These are phyloP conservation scores for Tylopilus rubrobrunneus DNA, from an alignment of 768 basidiomycete genomes.

Conservation along the genomic window DNA sequence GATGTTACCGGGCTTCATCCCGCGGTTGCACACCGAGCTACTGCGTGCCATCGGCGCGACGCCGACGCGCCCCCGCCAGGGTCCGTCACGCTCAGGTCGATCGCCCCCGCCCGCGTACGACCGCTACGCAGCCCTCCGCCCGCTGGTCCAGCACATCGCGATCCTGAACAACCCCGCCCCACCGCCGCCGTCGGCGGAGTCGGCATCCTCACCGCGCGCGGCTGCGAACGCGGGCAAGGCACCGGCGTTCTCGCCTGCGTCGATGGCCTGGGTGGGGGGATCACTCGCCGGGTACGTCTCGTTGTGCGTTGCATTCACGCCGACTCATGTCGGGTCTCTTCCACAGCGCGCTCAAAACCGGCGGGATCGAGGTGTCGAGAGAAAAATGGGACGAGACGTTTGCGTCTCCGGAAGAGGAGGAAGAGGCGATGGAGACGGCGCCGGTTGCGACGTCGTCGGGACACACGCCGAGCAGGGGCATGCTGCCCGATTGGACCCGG, in stretches of 20 bases:
- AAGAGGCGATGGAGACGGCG: slow-evolving; percentile 27
- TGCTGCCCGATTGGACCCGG: slow-evolving; percentile 83
- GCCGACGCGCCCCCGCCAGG: slow-evolving; percentile 29
- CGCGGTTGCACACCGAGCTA: slow-evolving; percentile 79
- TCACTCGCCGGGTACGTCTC: slow-evolving; percentile 79
- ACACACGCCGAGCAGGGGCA: slow-evolving; percentile 32
- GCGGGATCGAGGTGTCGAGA: slow-evolving; percentile 74
- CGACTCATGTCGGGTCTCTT: no score
- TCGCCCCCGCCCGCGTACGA: slow-evolving; percentile 55
- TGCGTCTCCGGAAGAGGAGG: slow-evolving; percentile 26
- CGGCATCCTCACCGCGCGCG: slow-evolving; percentile 41
- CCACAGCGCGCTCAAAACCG: slow-evolving; percentile 76
- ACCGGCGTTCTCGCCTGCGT: slow-evolving; percentile 79
- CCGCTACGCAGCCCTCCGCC: slow-evolving; percentile 69
- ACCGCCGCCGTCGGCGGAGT: slow-evolving; percentile 38
- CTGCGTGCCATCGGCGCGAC: slow-evolving; percentile 53
- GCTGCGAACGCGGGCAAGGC: slow-evolving; percentile 72
- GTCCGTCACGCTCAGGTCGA: slow-evolving; percentile 34
- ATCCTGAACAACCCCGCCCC: slow-evolving; percentile 84
- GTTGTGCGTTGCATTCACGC: no score
- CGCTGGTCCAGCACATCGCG: slow-evolving; percentile 67
- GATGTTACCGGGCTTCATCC: slow-evolving; percentile 90
- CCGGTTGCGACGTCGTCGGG: slow-evolving; percentile 17
- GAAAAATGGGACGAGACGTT: slow-evolving; percentile 85
- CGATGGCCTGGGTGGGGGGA: slow-evolving; percentile 90